Evolutionary conservation across 1,139 yeast genomes (phyloP).

Genomic region (Geotrichum cucujoidarum): DNA sequence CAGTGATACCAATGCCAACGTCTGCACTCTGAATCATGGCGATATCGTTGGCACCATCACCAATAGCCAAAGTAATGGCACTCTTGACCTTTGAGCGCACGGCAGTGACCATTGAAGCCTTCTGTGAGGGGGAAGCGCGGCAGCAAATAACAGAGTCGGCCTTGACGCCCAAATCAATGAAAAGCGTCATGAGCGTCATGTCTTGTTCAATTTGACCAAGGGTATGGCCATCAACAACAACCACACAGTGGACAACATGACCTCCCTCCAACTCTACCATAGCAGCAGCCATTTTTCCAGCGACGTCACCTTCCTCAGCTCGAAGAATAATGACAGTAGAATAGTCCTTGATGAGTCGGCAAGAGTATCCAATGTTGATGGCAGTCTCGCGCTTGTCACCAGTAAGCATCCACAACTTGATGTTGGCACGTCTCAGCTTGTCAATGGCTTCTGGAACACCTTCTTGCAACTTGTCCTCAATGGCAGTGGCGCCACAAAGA

Average conservation of each 20-base stretch:
- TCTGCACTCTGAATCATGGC: slow-evolving; percentile 99
- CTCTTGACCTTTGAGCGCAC: slow-evolving; percentile 61
- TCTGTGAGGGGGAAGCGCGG: slow-evolving; percentile 95
- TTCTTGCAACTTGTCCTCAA: slow-evolving; percentile 91
- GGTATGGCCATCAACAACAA: slow-evolving; percentile 90
- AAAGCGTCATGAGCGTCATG: slow-evolving; percentile 61
- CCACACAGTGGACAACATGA: slow-evolving; percentile 84
- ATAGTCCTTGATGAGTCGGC: slow-evolving; percentile 86
- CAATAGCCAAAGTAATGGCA: slow-evolving; percentile 87
- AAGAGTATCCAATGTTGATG: slow-evolving; percentile 91
- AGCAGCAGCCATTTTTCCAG: slow-evolving; percentile 54
- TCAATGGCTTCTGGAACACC: slow-evolving; percentile 96
- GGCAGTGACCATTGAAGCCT: slow-evolving; percentile 79
- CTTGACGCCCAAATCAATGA: slow-evolving; percentile 76
- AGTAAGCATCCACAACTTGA: slow-evolving; percentile 95
- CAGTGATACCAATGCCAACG: slow-evolving; percentile 95
- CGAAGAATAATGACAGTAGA: slow-evolving; percentile 80
- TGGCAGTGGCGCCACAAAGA: slow-evolving; percentile 89
- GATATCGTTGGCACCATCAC: slow-evolving; percentile 99
- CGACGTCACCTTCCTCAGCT: slow-evolving; percentile 45
- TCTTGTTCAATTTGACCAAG: slow-evolving; percentile 68
- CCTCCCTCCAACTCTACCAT: slow-evolving; percentile 59
- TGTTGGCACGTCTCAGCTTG: slow-evolving; percentile 86
- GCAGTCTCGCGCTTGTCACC: slow-evolving; percentile 99
- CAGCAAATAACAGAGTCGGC: slow-evolving; percentile 93